Evolutionary conservation across 192 early-diverging fungal species (phyloP), one percentile per base, ranked within the genome.

Genomic region (Mortierella claussenii): DNA sequence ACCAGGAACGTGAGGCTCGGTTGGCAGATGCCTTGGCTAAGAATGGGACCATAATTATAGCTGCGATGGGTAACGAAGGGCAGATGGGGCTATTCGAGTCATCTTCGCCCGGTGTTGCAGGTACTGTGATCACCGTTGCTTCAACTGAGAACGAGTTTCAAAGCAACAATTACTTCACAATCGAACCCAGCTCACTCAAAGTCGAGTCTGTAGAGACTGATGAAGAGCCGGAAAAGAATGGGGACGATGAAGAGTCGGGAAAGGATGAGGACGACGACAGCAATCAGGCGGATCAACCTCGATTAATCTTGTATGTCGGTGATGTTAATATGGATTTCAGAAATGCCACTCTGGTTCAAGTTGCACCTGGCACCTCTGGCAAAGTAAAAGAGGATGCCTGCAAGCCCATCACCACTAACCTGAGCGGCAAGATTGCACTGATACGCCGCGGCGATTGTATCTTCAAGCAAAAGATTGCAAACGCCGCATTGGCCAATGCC

Each of bases 371-470:
- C 46, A 81, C 48, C 4, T 56, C 58, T 20, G 59, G 79, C 11
- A 63, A 78, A 17, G 78, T 82, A 12, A 66, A 81, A 0, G 78
- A 79, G 28, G 89, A 91, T 47, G 91, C 82, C 0, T 92, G 92
- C 55, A 56, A 61, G 13, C 23, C 81, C 20, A 82, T 87, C 60
- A 48, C 46, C 7, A 46, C 44, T 8, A 57, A 63, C 37, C 59
- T 91, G 27, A 63, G 33, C 0, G 82, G 81, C 1, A 82, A 88
- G 58, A 83, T 91, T 21, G 81, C 80, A 21, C 64, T 95, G 36
- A 79, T 94, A 45, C 86, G 86, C 30, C 90, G 92, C 44, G 92
- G 92, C 2, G 78, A 65, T 24, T 95, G 93, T 56, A 83, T 80
- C 1, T 91, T 92, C 69, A 82, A 76, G 8, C 69, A 82, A 36